Conservation (phyloP, 2,329 filamentous ascomycete genomes). For the Teratosphaeria destructans region DNA sequence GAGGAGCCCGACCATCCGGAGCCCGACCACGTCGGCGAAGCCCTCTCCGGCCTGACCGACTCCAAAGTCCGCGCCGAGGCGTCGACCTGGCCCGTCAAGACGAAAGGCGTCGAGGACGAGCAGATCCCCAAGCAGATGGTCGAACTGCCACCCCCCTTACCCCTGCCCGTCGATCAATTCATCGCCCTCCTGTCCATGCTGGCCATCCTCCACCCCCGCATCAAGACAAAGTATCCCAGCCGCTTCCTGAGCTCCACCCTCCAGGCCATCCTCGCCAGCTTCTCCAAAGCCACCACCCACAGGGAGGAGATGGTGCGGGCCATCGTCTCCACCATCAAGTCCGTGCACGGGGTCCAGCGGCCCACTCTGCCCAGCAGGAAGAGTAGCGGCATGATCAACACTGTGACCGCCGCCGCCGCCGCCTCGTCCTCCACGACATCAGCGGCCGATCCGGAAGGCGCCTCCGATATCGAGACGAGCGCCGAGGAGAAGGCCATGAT, state of each 20-base stretch:
- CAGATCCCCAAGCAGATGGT: constrained; percentile 18
- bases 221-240: constrained; percentile 68
- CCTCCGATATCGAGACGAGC: constrained; percentile 31
- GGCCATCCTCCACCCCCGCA: constrained; percentile 59
- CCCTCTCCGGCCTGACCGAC: constrained; percentile 10
- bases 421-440: constrained; percentile 14
- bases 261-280: constrained; percentile 58
- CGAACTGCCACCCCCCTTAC: constrained; percentile 23
- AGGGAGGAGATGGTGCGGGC: constrained; percentile 56
- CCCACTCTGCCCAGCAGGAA: constrained; percentile 53
- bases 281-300: constrained; percentile 46
- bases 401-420: constrained; percentile 1
- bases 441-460: constrained; percentile 49
- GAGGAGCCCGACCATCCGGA: constrained; percentile 51
- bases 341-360: constrained; percentile 55
- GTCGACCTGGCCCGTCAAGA: constrained; percentile 20
- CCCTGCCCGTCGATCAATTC: constrained; percentile 47
- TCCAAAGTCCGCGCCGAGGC: constrained; percentile 12
- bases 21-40: constrained; percentile 41
- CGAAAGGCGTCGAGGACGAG: constrained; percentile 5
- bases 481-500: constrained; percentile 51
- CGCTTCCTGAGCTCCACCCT: constrained; percentile 70
- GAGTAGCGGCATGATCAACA: constrained; percentile 32
- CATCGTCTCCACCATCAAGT: constrained; percentile 60
- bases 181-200: constrained; percentile 61